Evolutionary conservation across 306 rosid species (phyloP), one percentile per base, ranked within the genome.

Genomic region (Trifolium dubium): DNA sequence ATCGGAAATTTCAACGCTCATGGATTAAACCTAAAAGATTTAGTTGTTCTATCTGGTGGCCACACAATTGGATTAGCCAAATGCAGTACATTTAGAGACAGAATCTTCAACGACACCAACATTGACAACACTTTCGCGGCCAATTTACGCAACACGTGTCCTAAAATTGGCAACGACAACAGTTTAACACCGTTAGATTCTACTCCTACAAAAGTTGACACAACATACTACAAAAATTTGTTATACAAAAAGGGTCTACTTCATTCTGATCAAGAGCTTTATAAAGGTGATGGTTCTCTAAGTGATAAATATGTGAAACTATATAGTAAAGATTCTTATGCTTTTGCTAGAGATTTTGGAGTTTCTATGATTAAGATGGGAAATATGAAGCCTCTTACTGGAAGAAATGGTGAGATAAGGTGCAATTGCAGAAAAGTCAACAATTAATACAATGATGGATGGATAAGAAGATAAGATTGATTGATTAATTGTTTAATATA

Each of bases 1-100:
- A 56, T 86, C 35, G 2, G 75, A 0, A 75, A 1, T 28, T 83
- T 83, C 54, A 32, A 78, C 2, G 41, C 85, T 14, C 87, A 81
- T 13, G 90, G 87, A 0, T 54, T 86, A 2, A 19, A 81, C 70
- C 59, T 71, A 3, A 81, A 67, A 9, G 85, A 83, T 69, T 59
- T 86, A 28, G 89, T 86, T 39, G 87, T 41, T 17, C 82, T 86
- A 37, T 83, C 89, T 15, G 87, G 89, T 5, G 88, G 70, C 29
- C 90, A 86, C 79, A 79, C 85, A 1, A 76, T 86, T 15, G 90
- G 88, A 18, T 17, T 54, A 2, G 80, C 86, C 3, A 34, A 49
- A 14, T 86, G 90, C 67, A 3, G 10, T 15, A 3, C 31, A 12
- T 84, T 81, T 81, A 62, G 63, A 4, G 30, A 19, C 31, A 71